A percentile compares a stretch with the other conserved stretches of the same genome.
These are phyloP conservation scores for Kazachstania kunashirensis DNA, from an alignment of 805 yeast species.

Conservation along the genomic window DNA sequence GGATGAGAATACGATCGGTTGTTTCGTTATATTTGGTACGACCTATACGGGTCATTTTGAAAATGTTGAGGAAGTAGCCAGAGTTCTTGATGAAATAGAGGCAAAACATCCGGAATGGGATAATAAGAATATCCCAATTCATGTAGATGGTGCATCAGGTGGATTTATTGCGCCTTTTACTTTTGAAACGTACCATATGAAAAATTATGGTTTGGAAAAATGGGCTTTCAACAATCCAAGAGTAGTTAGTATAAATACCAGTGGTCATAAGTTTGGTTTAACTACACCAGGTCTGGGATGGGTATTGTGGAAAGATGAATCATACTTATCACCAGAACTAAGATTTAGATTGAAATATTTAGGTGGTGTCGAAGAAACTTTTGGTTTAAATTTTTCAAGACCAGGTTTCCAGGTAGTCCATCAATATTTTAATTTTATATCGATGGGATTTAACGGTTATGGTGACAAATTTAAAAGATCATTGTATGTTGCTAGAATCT, in stretches of 20 bases:
- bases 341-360: conserved; percentile 72
- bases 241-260: conserved; percentile 76
- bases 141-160: conserved; percentile 91
- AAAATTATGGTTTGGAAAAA: conserved; percentile 9
- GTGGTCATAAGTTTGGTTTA: conserved; percentile 89
- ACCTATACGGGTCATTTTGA: conserved; percentile 93
- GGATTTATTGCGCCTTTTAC: conserved; percentile 81
- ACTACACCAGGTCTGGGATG: conserved; percentile 90
- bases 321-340: conserved; percentile 57
- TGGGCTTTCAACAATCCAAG: conserved; percentile 81
- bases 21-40: conserved; percentile 80
- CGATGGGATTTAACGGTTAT: conserved; percentile 67
- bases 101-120: conserved; percentile 20
- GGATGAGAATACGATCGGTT: conserved; percentile 90
- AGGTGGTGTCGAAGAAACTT: conserved; percentile 84
- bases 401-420: conserved; percentile 87
- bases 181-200: conserved; percentile 50
- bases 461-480: conserved; percentile 50
- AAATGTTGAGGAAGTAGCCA: conserved; percentile 50
- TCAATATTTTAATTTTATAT: conserved; percentile 74
- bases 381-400: conserved; percentile 78
- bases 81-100: conserved; percentile 63
- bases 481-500: conserved; percentile 61
- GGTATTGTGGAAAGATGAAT: conserved; percentile 69
- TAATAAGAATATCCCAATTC: conserved; percentile 60